phyloP scores from a whole-genome alignment of 1,284 basidiomycete species.

The Veloporphyrellus conicus region DNA sequence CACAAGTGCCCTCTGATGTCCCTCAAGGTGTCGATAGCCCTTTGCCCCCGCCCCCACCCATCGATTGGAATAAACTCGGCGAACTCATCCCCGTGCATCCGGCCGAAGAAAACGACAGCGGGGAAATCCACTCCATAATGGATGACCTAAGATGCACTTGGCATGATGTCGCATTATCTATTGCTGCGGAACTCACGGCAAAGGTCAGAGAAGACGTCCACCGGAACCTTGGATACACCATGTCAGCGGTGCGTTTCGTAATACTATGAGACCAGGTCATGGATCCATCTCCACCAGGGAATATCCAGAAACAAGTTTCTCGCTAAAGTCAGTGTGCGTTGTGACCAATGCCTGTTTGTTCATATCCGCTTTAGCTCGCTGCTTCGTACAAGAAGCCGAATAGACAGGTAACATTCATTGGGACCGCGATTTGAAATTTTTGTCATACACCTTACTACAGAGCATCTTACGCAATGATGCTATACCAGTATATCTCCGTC shows the following conservation, averaged over 20 bases:
- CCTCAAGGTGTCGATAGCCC: slow-evolving; percentile 74
- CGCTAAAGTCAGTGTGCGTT: slow-evolving; percentile 66
- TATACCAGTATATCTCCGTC: slow-evolving; percentile 75
- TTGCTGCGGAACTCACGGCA: slow-evolving; percentile 88
- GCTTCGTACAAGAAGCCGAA: slow-evolving; percentile 90
- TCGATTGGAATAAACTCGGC: slow-evolving; percentile 64
- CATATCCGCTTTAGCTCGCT: slow-evolving; percentile 51
- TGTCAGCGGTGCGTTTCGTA: slow-evolving; percentile 72
- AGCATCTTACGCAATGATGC: slow-evolving; percentile 80
- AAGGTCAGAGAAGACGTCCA: slow-evolving; percentile 68
- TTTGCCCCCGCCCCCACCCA: slow-evolving; percentile 72
- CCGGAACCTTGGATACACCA: slow-evolving; percentile 82
- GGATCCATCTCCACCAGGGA: slow-evolving; percentile 48
- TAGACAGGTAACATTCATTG: slow-evolving; percentile 54
- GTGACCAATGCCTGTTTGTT: neutral
- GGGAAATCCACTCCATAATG: slow-evolving; percentile 27
- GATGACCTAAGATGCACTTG: slow-evolving; percentile 54
- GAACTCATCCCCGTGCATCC: slow-evolving; percentile 66
- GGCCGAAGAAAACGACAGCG: slow-evolving; percentile 16
- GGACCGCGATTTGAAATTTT: neutral
- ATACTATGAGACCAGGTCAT: neutral
- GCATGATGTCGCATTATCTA: slow-evolving; percentile 89
- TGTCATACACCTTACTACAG: slow-evolving; percentile 25
- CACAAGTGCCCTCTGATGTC: slow-evolving; percentile 62
- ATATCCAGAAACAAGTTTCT: slow-evolving; percentile 92